A percentile compares a stretch with the other conserved stretches of the same genome.
Conservation (phyloP, 140 eudicot species). For the Bidens hawaiensis region DNA sequence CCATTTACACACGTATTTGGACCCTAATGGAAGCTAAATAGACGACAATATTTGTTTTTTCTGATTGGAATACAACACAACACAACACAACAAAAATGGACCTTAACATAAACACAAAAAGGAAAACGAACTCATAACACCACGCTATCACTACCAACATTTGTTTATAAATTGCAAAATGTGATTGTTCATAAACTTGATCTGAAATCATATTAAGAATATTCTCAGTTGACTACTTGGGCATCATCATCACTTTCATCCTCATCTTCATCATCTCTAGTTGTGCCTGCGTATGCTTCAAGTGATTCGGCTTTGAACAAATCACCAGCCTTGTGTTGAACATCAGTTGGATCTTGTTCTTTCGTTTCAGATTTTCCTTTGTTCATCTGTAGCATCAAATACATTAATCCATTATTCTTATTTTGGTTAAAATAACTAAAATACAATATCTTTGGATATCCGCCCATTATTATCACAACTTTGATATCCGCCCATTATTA, state of each 20-base stretch:
- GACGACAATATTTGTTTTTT: too few relatives aligned
- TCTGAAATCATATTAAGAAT: slow-evolving; percentile 1
- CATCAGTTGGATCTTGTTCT: slow-evolving; percentile 39
- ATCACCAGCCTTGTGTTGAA: slow-evolving; percentile 61
- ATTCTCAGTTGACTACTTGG: slow-evolving; percentile 31
- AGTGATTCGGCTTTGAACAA: slow-evolving; percentile 54
- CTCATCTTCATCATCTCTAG: slow-evolving; percentile 43
- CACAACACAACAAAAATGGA: background rate
- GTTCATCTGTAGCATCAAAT: slow-evolving; percentile 64
- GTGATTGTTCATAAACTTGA: background rate
- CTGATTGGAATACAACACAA: background rate
- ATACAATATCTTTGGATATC: background rate
- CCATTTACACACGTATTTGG: too few relatives aligned
- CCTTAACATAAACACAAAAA: too few relatives aligned
- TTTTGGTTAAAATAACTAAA: background rate
- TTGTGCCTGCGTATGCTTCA: slow-evolving; percentile 56
- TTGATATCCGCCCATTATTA: too few relatives aligned
- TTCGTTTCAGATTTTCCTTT: slow-evolving; percentile 70
- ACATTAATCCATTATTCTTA: background rate
- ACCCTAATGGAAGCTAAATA: too few relatives aligned
- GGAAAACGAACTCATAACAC: too few relatives aligned
- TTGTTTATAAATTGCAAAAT: background rate
- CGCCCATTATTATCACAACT: background rate
- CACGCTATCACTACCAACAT: background rate
- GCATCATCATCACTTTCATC: slow-evolving; percentile 34